A percentile compares a stretch with the other conserved stretches of the same genome.
Conservation (phyloP, 805 yeast genomes). For the Candida pini region DNA sequence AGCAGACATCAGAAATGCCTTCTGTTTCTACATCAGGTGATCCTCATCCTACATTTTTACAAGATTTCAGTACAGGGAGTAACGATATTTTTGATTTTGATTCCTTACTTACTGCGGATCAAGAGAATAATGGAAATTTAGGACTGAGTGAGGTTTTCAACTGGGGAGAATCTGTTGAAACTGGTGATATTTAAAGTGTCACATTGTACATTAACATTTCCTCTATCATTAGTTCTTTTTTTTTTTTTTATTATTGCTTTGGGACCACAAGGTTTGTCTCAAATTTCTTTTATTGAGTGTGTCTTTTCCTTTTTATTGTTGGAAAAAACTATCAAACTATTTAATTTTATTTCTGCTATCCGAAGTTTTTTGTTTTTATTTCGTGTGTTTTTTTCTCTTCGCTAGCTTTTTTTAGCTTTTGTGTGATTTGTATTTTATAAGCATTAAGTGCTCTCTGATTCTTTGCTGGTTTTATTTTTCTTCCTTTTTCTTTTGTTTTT, state of each 20-base stretch:
- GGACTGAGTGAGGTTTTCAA: slow-evolving; percentile 30
- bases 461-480: not conserved
- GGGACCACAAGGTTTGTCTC: not conserved
- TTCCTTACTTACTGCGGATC: slow-evolving; percentile 37
- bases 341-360: no score
- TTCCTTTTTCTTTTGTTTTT: no score
- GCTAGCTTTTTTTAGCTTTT: no score
- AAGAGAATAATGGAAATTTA: slow-evolving; percentile 27
- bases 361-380: no score
- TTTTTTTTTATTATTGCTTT: slow-evolving; percentile 1
- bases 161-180: slow-evolving; percentile 40
- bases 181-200: slow-evolving; percentile 25
- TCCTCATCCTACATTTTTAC: slow-evolving; percentile 16
- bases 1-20: slow-evolving; percentile 6
- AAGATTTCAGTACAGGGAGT: slow-evolving; percentile 31
- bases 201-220: not conserved
- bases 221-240: not conserved
- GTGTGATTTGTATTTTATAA: no score
- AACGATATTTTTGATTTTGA: slow-evolving; percentile 39
- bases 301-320: no score
- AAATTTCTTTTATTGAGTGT: no score
- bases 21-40: slow-evolving; percentile 12
- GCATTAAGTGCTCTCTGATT: no score
- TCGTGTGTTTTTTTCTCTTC: not conserved
- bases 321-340: no score